A percentile compares a stretch with the other conserved stretches of the same genome.
Conservation (phyloP, 805 yeast genomes). For the Hanseniaspora guilliermondii region DNA sequence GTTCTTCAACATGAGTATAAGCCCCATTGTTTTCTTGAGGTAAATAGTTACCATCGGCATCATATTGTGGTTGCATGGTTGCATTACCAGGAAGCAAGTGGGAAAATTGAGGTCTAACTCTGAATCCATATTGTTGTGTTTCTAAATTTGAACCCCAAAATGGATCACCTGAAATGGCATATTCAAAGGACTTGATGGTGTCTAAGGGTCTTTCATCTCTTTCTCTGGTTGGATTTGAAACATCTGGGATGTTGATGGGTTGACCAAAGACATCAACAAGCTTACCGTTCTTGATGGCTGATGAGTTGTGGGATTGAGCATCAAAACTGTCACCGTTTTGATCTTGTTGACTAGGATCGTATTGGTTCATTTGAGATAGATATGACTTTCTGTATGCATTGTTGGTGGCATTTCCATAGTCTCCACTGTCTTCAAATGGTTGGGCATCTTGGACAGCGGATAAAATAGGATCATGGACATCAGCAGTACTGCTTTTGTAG, state of each 20-base stretch:
- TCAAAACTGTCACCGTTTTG: constrained; percentile 17
- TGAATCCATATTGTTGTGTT: constrained; percentile 68
- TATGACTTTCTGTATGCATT: constrained; percentile 27
- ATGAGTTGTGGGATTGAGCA: constrained; percentile 17
- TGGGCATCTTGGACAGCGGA: constrained; percentile 91
- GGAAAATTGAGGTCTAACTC: constrained; percentile 53
- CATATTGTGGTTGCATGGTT: constrained; percentile 22
- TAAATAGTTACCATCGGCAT: constrained; percentile 23
- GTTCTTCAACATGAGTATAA: constrained; percentile 32
- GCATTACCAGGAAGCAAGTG: constrained; percentile 18
- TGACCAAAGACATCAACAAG: constrained; percentile 70
- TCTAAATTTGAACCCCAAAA: constrained; percentile 71
- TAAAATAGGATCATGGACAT: constrained; percentile 80
- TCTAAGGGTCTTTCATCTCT: constrained; percentile 96
- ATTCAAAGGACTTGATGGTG: constrained; percentile 87
- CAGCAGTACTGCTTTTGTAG: constrained; percentile 52
- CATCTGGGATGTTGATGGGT: constrained; percentile 64
- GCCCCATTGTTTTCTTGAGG: constrained; percentile 22
- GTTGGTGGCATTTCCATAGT: constrained; percentile 25
- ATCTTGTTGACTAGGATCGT: constrained; percentile 13
- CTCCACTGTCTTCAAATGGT: constrained; percentile 66
- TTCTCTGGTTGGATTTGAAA: constrained; percentile 83
- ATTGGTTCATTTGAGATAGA: constrained; percentile 18
- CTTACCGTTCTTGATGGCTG: constrained; percentile 23
- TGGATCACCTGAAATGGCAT: constrained; percentile 81